Percentiles rank a stretch among this genome's conserved stretches.
Conservation (phyloP, 768 basidiomycete genomes). For the Boletus huronensis region DNA sequence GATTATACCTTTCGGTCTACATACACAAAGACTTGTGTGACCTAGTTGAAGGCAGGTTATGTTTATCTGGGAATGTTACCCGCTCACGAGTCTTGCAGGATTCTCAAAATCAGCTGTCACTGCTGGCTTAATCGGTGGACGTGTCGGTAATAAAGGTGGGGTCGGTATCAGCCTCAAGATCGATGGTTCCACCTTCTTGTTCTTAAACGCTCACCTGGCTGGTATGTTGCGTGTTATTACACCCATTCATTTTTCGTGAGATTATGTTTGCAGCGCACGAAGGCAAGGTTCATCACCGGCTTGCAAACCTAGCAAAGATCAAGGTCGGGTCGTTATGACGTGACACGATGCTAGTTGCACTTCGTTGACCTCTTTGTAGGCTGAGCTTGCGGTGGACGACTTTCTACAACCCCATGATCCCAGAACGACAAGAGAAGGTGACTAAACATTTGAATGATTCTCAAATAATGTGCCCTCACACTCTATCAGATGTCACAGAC, state of each 20-base stretch:
- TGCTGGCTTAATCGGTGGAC: conserved; percentile 84
- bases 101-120: conserved; percentile 81
- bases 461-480: conserved; percentile 5
- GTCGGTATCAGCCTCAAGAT: conserved; percentile 89
- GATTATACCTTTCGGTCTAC: conserved; percentile 75
- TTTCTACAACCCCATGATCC: conserved; percentile 67
- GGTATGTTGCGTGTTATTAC: conserved; percentile 39
- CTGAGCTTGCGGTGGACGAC: conserved; percentile 74
- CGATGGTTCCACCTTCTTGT: conserved; percentile 77
- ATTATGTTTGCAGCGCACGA: conserved; percentile 57
- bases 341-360: neutral
- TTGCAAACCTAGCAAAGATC: conserved; percentile 86
- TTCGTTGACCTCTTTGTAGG: conserved; percentile 36
- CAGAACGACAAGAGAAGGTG: conserved; percentile 69
- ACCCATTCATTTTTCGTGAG: neutral
- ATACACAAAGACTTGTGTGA: conserved; percentile 67
- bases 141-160: conserved; percentile 91
- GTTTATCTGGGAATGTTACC: neutral
- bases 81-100: conserved; percentile 37
- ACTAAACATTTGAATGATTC: neutral
- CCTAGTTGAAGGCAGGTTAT: conserved; percentile 53
- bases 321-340: conserved; percentile 45
- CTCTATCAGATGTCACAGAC: conserved; percentile 65
- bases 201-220: conserved; percentile 89
- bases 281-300: conserved; percentile 68